Base-by-base conservation (phyloP, 1,139 yeast species). In the Suhomyces wounanorum region DNA sequence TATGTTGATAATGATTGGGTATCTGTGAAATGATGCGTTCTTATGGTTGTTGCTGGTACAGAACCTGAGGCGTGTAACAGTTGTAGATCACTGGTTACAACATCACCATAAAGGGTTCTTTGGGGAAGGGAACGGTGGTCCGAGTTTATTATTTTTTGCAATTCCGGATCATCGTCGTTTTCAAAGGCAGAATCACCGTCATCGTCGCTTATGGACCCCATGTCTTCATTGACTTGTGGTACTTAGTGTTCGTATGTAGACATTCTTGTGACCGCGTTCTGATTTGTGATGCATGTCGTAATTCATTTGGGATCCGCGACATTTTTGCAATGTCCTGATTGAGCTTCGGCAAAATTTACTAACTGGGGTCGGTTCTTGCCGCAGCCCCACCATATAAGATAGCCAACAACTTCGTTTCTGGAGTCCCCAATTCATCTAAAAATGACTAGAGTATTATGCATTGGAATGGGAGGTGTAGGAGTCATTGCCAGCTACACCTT, bases 381-480 rank as follows among this genome's bases (percentile, higher is more conserved):
- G 49, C 41, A 33, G 10, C 21, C 33, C 13, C 48, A 18, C 4
- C 25, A 33, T 21, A 40, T 47, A 47, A 40, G 43, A 42, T 31
- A 10, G 14, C 11, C 23, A 31, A 8, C 4, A 11, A 4, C 21
- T 14, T 21, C 13, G 18, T 17, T 26, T 10, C n/a, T 26, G 23
- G 16, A 8, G 21, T 26, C 23, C 16, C 17, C 33, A 8, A 16
- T 18, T 41, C 10, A 33, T 42, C 35, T 17, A 13, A 21, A 26
- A 11, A 63, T 59, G 55, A 53, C 70, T 4, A 77, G 76, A 47
- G 70, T 82, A 3, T 71, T 84, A 30, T 66, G 82, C n/a, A 74
- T 85, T 35, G 91, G 91, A 10, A 73, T 85, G 57, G 91, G 91
- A 9, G 91, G 92, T 26, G 90, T 87, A 1, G 95, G 95, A 14